phyloP scores from a whole-genome alignment of 176 grass and related monocot genomes.

The Alopecurus myosuroides region DNA sequence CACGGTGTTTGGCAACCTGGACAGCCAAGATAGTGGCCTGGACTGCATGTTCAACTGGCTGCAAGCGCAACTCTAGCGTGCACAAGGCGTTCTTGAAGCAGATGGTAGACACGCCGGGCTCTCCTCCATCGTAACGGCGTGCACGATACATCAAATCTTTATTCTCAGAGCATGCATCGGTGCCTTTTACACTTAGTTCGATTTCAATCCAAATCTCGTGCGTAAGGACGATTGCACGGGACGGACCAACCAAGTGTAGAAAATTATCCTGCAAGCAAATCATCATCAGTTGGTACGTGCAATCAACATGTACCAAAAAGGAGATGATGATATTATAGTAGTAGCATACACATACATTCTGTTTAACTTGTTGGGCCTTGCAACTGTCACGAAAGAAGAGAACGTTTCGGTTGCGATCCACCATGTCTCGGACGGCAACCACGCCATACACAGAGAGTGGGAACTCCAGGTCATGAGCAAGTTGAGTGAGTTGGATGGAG shows the following conservation, averaged over 20 bases:
- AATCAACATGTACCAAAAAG: neutral
- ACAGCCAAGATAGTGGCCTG: neutral
- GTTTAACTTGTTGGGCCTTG: neutral
- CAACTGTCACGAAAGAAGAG: neutral
- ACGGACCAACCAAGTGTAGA: neutral
- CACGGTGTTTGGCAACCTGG: neutral
- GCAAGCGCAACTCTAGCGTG: neutral
- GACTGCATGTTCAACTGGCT: neutral
- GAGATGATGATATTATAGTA: neutral
- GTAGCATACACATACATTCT: neutral
- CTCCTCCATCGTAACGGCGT: neutral
- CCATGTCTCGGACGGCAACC: neutral
- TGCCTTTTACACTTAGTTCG: neutral
- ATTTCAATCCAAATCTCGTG: neutral
- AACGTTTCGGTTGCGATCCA: neutral
- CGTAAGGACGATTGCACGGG: neutral
- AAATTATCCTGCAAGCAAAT: neutral
- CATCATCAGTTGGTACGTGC: neutral
- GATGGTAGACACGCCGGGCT: neutral
- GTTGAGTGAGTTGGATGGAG: neutral
- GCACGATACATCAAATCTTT: neutral
- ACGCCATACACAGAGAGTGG: neutral
- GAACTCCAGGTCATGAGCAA: neutral
- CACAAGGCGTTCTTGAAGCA: neutral
- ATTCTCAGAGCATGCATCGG: neutral